Base-by-base conservation (phyloP, 805 yeast species). In the Candida patagonica region DNA sequence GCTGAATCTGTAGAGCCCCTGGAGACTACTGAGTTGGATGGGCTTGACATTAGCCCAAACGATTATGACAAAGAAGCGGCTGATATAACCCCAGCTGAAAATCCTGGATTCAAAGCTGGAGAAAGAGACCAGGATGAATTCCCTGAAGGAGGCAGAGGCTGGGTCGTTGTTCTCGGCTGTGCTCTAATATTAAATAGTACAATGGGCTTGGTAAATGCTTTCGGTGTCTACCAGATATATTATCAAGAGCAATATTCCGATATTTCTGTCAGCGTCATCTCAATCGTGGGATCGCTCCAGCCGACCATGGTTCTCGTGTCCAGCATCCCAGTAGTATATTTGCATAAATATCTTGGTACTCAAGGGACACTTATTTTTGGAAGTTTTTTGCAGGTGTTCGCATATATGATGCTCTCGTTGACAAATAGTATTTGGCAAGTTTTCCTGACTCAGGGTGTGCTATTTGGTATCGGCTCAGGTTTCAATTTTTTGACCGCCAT, bases 171-270 rank as follows among this genome's bases (percentile, higher is more conserved):
- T 1, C 29, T 66, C 2, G 73, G 71, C n/a, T 64, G 65, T 0
- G 67, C 71, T 59, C 58, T 70, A n/a, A 49, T 65, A 53, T 53
- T 65, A 65, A 51, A 68, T 49, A 55, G 71, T 42, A 70, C 79
- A 0, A 76, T 72, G 68, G 84, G 84, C 13, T 63, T 75, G 59
- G 71, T 72, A 42, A 72, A 76, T 30, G 63, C 73, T 2, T 77
- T 62, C 55, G 83, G 81, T 19, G 73, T 74, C 4, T 78, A 73
- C 51, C 70, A 76, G 39, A 61, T 68, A 26, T 72, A 68, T 51
- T 77, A 76, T 48, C 59, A 63, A 16, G 35, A 57, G 12, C 46
- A 46, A 20, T 74, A 71, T 42, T 63, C 67, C 0, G 63, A 66
- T 9, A 71, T 71, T 2, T 52, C 62, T 25, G 60, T 74, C 15